phyloP scores from a whole-genome alignment of 148 eudicot genomes.

The Vaccinium myrtillus region DNA sequence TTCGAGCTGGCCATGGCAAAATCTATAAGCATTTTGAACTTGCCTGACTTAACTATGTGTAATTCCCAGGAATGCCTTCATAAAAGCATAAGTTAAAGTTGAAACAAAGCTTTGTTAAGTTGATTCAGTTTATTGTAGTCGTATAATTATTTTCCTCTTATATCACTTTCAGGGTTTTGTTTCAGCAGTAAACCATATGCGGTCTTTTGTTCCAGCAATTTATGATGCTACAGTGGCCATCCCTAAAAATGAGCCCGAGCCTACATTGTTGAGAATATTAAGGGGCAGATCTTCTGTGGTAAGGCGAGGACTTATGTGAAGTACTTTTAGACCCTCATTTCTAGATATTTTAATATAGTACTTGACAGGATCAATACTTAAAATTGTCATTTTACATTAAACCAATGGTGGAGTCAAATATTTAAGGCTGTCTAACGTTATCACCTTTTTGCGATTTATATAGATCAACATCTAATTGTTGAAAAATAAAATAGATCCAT shows the following conservation, averaged over 20 bases:
- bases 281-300: conserved; percentile 47
- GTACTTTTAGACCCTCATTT: background rate
- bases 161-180: conserved; percentile 47
- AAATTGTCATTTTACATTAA: background rate
- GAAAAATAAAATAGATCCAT: background rate
- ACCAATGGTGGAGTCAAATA: background rate
- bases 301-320: conserved; percentile 3
- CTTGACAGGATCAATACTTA: background rate
- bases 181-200: conserved; percentile 41
- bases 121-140: background rate
- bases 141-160: background rate
- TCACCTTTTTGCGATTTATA: background rate
- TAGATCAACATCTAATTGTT: background rate
- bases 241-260: conserved; percentile 38
- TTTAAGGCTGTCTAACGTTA: background rate
- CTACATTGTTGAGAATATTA: conserved; percentile 43
- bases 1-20: background rate
- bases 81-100: background rate
- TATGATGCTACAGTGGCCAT: conserved; percentile 45
- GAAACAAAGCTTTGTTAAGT: background rate
- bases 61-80: background rate
- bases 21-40: background rate
- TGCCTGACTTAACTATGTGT: background rate
- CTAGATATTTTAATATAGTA: background rate
- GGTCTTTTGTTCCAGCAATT: conserved; percentile 51